Percentiles rank a stretch among this genome's conserved stretches.
These are phyloP conservation scores for Coleophoma eucalyptorum DNA, from an alignment of 2,329 filamentous ascomycete species.

Conservation along the genomic window DNA sequence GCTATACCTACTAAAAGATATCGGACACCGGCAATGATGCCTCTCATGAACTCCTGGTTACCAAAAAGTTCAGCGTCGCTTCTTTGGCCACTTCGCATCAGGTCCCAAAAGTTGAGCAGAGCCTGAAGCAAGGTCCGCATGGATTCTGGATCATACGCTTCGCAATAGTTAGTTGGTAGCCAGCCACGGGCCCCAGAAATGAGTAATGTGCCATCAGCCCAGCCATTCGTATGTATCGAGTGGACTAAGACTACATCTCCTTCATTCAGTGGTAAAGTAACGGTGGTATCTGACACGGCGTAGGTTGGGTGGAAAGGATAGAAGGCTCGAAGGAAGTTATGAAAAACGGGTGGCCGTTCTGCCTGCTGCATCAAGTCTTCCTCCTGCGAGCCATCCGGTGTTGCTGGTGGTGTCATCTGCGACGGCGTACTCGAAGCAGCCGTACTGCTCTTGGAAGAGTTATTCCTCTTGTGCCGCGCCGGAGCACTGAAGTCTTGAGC, in stretches of 20 bases:
- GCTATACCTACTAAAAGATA: conserved; percentile 71
- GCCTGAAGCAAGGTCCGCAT: conserved; percentile 84
- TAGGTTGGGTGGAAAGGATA: conserved; percentile 85
- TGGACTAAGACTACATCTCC: conserved; percentile 93
- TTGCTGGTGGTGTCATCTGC: conserved; percentile 75
- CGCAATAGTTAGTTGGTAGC: conserved; percentile 98
- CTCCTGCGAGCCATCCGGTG: conserved; percentile 66
- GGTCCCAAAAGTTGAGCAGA: conserved; percentile 87
- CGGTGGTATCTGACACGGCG: conserved; percentile 74
- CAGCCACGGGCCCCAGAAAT: conserved; percentile 85
- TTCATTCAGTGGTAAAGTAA: conserved; percentile 83
- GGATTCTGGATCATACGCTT: conserved; percentile 84
- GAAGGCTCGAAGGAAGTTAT: conserved; percentile 92
- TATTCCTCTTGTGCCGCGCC: conserved; percentile 36
- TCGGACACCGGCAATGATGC: conserved; percentile 88
- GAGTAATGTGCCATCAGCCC: conserved; percentile 92
- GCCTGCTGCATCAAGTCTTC: conserved; percentile 35
- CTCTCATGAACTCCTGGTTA: conserved; percentile 91
- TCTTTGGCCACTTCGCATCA: conserved; percentile 73
- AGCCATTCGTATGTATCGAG: conserved; percentile 96
- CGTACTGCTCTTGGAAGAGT: conserved; percentile 32
- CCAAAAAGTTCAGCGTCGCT: conserved; percentile 76
- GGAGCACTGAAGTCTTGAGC: conserved; percentile 26
- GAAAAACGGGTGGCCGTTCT: conserved; percentile 64
- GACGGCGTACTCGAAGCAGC: conserved; percentile 21